Percentiles rank a stretch among this genome's conserved stretches.
Evolutionary conservation across 169 alveolate genomes (phyloP).

Genomic region (Eimeria tenella): DNA sequence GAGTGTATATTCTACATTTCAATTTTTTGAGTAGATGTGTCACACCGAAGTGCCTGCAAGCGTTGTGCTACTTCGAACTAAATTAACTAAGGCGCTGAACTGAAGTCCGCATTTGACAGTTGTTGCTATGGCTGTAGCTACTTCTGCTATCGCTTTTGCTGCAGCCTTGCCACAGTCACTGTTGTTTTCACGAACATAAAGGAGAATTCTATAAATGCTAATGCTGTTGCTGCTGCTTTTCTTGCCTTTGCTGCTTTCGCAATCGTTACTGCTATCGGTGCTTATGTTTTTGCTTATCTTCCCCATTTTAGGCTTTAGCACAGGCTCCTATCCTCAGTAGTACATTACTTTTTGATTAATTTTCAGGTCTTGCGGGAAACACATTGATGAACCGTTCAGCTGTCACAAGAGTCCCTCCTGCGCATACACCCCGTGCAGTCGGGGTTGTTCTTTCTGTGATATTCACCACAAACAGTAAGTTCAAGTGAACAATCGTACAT

Average conservation of each 20-base stretch:
- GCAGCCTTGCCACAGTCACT: neutral
- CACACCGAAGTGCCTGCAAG: too few species aligned
- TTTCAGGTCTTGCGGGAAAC: constrained; percentile 81
- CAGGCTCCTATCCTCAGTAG: neutral
- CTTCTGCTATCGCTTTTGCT: neutral
- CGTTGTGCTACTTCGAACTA: too few species aligned
- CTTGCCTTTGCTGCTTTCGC: neutral
- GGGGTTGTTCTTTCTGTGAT: constrained; percentile 54
- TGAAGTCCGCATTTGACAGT: too few species aligned
- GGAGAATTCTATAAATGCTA: neutral
- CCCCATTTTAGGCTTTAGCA: neutral
- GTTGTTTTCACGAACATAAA: too few species aligned
- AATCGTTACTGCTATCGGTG: too few species aligned
- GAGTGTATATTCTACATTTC: too few species aligned
- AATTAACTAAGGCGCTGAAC: too few species aligned
- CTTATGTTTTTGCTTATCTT: neutral
- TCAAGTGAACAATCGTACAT: neutral
- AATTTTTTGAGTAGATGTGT: too few species aligned
- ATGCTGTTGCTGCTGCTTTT: neutral
- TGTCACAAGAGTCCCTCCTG: constrained; percentile 76
- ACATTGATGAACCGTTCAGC: constrained; percentile 82
- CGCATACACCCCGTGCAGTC: constrained; percentile 59
- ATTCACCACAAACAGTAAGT: constrained; percentile 42
- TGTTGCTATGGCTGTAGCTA: neutral
- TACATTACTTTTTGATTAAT: neutral